Evolutionary conservation across 345 rosid genomes (phyloP), one percentile per base, ranked within the genome.

Genomic region (Mercurialis annua): DNA sequence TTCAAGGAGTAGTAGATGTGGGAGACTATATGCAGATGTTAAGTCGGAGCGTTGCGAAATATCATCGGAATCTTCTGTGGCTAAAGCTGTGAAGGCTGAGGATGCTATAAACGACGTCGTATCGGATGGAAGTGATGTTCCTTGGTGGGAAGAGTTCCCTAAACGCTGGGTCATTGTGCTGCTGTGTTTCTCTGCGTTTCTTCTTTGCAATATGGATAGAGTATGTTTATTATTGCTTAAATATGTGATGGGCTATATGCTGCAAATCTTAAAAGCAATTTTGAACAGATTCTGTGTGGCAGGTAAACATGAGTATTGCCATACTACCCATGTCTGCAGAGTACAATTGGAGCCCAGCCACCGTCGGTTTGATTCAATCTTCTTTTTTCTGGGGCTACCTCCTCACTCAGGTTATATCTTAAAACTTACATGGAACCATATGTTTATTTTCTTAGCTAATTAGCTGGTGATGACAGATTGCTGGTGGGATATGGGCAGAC

Each of bases 281-380:
- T 71, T 76, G 71, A 81, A 53, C 43, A 48, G 69, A 57, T 67
- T 67, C 53, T 71, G 30, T 44, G 73, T 82, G 71, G 74, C 87
- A 90, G 98, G 97, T 93, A 69, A 93, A 93, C 47, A 93, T 93
- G 97, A 93, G 96, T 74, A 90, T 93, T 56, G 98, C 94, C 0
- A 90, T 93, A 83, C 98, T 93, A 76, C 98, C 98, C n/a, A 90
- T 90, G 96, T 87, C 96, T n/a, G 90, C 94, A 1, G 96, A 93
- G 77, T 86, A 8, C 72, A 82, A 88, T 69, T 93, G 97, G 97
- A 93, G 77, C 71, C 90, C 92, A 0, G 69, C 94, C 26, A 93
- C 97, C 0, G 94, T 93, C 68, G 98, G 98, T 71, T 46, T 93
- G 70, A 85, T 93, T 38, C 97, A 93, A 78, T 90, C 97, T 77